Percentiles rank a stretch among this genome's conserved stretches.
Evolutionary conservation across 176 grass and related monocot species (phyloP).

Genomic region (Carex kokanica): DNA sequence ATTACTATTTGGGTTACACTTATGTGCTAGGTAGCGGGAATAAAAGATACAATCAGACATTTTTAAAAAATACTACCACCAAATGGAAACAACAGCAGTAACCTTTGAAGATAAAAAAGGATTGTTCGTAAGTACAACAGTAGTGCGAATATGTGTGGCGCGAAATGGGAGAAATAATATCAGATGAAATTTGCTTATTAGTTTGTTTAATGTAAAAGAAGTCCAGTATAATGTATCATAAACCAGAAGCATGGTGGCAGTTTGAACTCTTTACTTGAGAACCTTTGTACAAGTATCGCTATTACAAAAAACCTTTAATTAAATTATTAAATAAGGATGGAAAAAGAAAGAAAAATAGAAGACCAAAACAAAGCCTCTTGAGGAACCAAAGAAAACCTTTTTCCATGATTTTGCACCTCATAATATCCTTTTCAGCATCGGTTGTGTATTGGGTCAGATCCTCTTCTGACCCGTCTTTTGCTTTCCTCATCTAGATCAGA

Average conservation of each 20-base stretch:
- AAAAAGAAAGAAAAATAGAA: constrained; percentile 17
- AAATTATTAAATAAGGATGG: constrained; percentile 25
- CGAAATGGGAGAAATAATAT: not conserved
- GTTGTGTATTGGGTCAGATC: constrained; percentile 61
- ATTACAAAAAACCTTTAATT: constrained; percentile 36
- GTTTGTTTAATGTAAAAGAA: not conserved
- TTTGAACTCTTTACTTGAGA: constrained; percentile 16
- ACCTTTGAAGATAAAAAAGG: constrained; percentile 1
- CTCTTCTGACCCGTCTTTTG: constrained; percentile 57
- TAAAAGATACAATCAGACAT: too few relatives aligned
- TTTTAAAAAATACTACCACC: not conserved
- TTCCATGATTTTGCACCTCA: not conserved
- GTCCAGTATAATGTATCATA: not conserved
- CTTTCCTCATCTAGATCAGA: constrained; percentile 40
- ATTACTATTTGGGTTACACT: not conserved
- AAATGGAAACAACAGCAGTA: not conserved
- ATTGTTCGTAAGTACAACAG: not conserved
- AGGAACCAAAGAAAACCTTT: not conserved
- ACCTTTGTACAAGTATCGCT: constrained; percentile 41
- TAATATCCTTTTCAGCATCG: constrained; percentile 36
- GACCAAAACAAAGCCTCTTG: constrained; percentile 22
- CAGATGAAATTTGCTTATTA: not conserved
- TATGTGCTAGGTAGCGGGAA: not conserved
- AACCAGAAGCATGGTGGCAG: constrained; percentile 10
- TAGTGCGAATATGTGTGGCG: constrained; percentile 7